A percentile compares a stretch with the other conserved stretches of the same genome.
These are phyloP conservation scores for Angophora floribunda DNA, from an alignment of 345 rosid genomes.

Conservation along the genomic window DNA sequence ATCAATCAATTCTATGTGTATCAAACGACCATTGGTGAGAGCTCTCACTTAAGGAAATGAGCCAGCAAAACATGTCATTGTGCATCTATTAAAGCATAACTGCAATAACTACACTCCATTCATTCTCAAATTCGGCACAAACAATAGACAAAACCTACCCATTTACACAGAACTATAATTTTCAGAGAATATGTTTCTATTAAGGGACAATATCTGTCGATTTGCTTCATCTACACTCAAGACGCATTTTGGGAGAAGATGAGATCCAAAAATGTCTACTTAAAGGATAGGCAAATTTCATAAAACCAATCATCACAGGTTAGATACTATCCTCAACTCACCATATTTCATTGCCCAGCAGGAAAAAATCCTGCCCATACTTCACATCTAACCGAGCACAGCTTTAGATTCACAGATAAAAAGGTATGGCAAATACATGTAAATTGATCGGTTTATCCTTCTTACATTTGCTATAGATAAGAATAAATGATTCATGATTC, in stretches of 20 bases:
- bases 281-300: background rate
- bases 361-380: background rate
- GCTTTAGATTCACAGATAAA: background rate
- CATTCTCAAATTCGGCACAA: background rate
- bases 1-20: background rate
- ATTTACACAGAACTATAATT: background rate
- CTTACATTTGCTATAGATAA: background rate
- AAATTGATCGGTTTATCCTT: background rate
- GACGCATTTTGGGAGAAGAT: background rate
- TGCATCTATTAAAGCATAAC: background rate
- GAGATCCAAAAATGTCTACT: background rate
- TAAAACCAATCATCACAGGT: background rate
- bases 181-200: background rate
- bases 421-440: background rate
- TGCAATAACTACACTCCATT: background rate
- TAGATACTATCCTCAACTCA: background rate
- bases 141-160: background rate
- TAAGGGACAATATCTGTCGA: background rate
- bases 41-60: background rate
- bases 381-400: background rate
- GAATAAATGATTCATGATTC: background rate
- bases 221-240: background rate
- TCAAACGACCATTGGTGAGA: background rate
- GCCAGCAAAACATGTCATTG: background rate
- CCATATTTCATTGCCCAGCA: background rate